A percentile compares a stretch with the other conserved stretches of the same genome.
phyloP scores from a whole-genome alignment of 306 rosid genomes.

The Acacia melanoxylon region DNA sequence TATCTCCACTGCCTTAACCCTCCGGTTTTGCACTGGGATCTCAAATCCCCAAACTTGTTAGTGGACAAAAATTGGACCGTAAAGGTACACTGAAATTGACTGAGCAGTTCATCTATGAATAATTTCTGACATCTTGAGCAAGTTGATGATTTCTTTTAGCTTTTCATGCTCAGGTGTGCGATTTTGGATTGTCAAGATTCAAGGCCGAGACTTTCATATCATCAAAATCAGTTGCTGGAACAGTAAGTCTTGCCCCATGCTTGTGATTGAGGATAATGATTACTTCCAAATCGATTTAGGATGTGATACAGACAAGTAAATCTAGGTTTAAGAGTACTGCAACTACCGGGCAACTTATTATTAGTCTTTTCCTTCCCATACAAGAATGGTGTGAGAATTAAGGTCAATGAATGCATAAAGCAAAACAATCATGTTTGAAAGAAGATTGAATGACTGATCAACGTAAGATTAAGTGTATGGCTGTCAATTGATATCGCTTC shows the following conservation, averaged over 20 bases:
- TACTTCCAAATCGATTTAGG: neutral
- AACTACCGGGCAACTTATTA: neutral
- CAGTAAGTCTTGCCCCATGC: slow-evolving; percentile 57
- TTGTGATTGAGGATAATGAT: neutral
- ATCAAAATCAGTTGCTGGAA: slow-evolving; percentile 96
- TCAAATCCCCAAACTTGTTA: slow-evolving; percentile 91
- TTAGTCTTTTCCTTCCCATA: neutral
- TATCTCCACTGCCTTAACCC: slow-evolving; percentile 92
- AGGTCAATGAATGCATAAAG: neutral
- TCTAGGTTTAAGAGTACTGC: slow-evolving; percentile 5
- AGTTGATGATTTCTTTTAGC: slow-evolving; percentile 20
- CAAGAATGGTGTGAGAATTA: slow-evolving; percentile 14
- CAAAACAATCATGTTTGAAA: neutral
- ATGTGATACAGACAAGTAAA: slow-evolving; percentile 3
- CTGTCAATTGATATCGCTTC: slow-evolving; percentile 4
- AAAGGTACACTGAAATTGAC: slow-evolving; percentile 51
- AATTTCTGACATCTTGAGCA: neutral
- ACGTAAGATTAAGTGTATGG: neutral
- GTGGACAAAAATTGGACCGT: slow-evolving; percentile 97
- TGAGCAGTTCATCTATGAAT: neutral
- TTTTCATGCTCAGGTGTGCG: slow-evolving; percentile 65
- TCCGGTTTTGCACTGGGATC: slow-evolving; percentile 96
- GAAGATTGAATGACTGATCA: neutral
- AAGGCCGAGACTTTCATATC: slow-evolving; percentile 87
- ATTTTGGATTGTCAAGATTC: slow-evolving; percentile 97